Evolutionary conservation across 2,329 filamentous ascomycete genomes (phyloP).

Genomic region (Rhexocercosporidium sp.): DNA sequence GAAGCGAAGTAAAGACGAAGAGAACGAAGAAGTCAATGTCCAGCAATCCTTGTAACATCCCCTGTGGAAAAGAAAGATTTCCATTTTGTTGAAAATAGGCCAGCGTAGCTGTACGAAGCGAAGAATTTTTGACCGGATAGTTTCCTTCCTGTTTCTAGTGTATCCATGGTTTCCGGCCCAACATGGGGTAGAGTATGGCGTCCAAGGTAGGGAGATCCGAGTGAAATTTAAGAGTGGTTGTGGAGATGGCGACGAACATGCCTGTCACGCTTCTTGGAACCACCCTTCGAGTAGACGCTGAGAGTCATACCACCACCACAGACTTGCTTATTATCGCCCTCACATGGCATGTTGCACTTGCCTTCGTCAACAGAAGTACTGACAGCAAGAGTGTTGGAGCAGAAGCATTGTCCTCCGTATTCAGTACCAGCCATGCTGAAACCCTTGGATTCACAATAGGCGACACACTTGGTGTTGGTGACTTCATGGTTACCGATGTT

Average conservation of each 20-base stretch:
- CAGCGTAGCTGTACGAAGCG: slow-evolving; percentile 13
- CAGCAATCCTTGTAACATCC: slow-evolving; percentile 8
- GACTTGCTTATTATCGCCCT: slow-evolving; percentile 51
- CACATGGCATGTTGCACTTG: slow-evolving; percentile 55
- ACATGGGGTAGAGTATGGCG: background rate
- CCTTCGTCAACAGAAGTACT: slow-evolving; percentile 50
- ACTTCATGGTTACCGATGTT: slow-evolving; percentile 47
- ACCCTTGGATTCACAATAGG: slow-evolving; percentile 52
- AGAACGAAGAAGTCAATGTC: slow-evolving; percentile 8
- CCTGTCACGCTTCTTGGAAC: slow-evolving; percentile 8
- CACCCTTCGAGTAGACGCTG: slow-evolving; percentile 46
- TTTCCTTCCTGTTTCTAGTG: background rate
- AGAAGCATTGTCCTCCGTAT: slow-evolving; percentile 55
- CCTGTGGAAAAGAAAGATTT: background rate
- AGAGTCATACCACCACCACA: slow-evolving; percentile 58
- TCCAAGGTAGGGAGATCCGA: slow-evolving; percentile 9
- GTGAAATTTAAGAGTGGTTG: slow-evolving; percentile 4
- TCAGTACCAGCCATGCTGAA: slow-evolving; percentile 55
- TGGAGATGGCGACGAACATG: slow-evolving; percentile 14
- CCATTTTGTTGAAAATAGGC: background rate
- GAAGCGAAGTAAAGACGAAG: background rate
- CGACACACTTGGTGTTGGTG: slow-evolving; percentile 53
- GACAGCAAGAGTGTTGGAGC: slow-evolving; percentile 48
- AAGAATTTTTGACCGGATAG: background rate
- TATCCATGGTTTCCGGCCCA: background rate